phyloP scores from a whole-genome alignment of 176 grass and related monocot species.

The Poa annua region DNA sequence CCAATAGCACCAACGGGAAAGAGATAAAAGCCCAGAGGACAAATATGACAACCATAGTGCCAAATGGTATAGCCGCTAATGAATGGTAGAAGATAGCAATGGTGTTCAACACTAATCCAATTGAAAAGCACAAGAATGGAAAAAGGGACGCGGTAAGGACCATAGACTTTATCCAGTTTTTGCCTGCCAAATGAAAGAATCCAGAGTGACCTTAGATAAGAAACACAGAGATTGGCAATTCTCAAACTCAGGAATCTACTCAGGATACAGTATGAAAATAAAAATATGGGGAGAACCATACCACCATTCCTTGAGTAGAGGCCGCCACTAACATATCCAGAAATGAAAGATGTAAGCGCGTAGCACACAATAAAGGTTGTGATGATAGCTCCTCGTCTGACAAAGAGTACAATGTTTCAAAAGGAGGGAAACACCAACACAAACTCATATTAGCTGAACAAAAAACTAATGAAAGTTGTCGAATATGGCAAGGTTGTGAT shows the following conservation, averaged over 20 bases:
- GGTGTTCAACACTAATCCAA: conserved; percentile 89
- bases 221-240: conserved; percentile 3
- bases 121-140: conserved; percentile 93
- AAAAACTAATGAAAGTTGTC: conserved; percentile 39
- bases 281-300: conserved; percentile 47
- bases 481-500: conserved; percentile 49
- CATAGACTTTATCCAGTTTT: conserved; percentile 99
- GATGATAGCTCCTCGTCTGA: conserved; percentile 90
- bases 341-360: conserved; percentile 98
- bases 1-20: conserved; percentile 86
- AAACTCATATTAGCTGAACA: conserved; percentile 27
- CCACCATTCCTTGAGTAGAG: conserved; percentile 97
- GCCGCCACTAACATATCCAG: conserved; percentile 98
- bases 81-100: conserved; percentile 98
- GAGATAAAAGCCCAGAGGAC: conserved; percentile 99
- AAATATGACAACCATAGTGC: conserved; percentile 95
- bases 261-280: conserved; percentile 21
- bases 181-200: conserved; percentile 70
- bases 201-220: conserved; percentile 27
- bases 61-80: conserved; percentile 96
- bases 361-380: conserved; percentile 99
- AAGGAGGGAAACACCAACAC: not conserved
- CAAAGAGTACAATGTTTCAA: conserved; percentile 29
- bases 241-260: conserved; percentile 23
- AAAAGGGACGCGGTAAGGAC: conserved; percentile 91